Evolutionary conservation across 768 basidiomycete genomes (phyloP), one percentile per base, ranked within the genome.

Genomic region (Phanerodontia chrysosporium): DNA sequence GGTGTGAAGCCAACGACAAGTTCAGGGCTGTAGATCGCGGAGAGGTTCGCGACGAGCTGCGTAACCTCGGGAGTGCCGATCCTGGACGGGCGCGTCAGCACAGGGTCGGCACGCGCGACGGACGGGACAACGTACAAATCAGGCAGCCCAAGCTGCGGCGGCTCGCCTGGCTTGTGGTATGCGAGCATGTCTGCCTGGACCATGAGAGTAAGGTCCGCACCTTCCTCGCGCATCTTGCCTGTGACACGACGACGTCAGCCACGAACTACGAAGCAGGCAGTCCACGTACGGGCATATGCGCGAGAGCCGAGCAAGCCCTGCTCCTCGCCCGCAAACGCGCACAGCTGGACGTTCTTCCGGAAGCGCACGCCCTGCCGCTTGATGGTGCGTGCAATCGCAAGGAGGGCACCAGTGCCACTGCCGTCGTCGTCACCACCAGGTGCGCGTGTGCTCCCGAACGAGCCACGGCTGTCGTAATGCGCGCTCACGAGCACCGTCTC

Each of bases 111-210:
- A n/a, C n/a, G n/a, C n/a, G 48, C 48, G 48, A 16, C 10, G 24
- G 48, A 14, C 24, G 9, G 16, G 28, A 49, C 48, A 24, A 51
- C 83, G 53, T 52, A 93, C 90, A 66, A 61, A 24, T 80, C 80
- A 9, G 95, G 92, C 32, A 95, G 80, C 18, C 90, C 93, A 9
- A 97, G 80, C 69, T 97, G 95, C 1, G 81, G 70, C 13, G 91
- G 90, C 73, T 97, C 95, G 27, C 80, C 81, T 0, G 84, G 83
- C 21, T 76, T 84, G 61, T 85, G 91, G 69, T 94, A 96, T 0
- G 84, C 95, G 44, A 91, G 80, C 95, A 96, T 96, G 66, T 97
- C 95, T 0, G 90, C 90, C 71, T 96, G 95, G 51, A 95, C 78
- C 83, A 95, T 91, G 32, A 96, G 68, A 1, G 88, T 83, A 48